Conservation (phyloP, 2,329 filamentous ascomycete species). For the Pestalotiopsis sp. region DNA sequence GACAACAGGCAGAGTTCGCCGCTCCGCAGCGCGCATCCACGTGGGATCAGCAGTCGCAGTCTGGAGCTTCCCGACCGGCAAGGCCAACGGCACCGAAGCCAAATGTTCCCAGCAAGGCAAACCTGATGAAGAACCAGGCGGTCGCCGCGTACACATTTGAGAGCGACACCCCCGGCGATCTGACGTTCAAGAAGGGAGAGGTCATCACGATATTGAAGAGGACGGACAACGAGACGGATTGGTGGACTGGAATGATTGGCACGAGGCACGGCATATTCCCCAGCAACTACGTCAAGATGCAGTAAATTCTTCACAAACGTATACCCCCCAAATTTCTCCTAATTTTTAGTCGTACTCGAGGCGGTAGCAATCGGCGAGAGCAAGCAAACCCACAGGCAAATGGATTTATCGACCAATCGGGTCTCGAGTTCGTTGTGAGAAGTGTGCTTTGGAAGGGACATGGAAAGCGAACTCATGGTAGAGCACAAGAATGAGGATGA, state of each 20-base stretch:
- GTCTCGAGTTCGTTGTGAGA: not conserved
- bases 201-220: conserved; percentile 93
- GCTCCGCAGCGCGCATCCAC: conserved; percentile 66
- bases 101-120: conserved; percentile 67
- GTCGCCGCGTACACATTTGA: conserved; percentile 94
- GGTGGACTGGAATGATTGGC: conserved; percentile 95
- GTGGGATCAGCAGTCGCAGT: conserved; percentile 31
- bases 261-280: conserved; percentile 90
- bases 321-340: not conserved
- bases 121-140: conserved; percentile 73
- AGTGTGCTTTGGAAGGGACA: not conserved
- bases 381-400: not conserved
- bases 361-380: not conserved
- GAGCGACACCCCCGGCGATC: conserved; percentile 86
- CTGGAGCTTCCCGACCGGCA: conserved; percentile 67
- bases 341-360: not conserved
- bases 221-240: conserved; percentile 92
- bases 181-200: conserved; percentile 97
- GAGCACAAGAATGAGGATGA: not conserved
- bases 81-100: conserved; percentile 90
- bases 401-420: not conserved
- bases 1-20: conserved; percentile 49
- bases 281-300: conserved; percentile 75
- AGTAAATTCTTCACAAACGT: conserved; percentile 22
- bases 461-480: not conserved